Conservation (phyloP, 2,329 filamentous ascomycete genomes). For the Phoma sp. region DNA sequence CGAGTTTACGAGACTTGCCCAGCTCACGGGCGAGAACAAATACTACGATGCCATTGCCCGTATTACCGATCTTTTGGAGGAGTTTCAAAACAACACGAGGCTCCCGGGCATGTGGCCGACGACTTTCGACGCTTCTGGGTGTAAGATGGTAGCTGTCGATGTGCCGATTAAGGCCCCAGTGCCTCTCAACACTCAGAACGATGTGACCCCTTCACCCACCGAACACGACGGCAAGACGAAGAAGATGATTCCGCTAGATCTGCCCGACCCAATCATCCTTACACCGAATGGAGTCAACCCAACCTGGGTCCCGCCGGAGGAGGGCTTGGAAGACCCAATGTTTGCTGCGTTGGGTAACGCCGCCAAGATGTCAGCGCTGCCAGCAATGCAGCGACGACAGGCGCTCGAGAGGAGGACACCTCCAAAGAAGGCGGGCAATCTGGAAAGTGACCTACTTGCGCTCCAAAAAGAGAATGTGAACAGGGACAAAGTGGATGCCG, state of each 20-base stretch:
- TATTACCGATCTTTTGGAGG: conserved; percentile 54
- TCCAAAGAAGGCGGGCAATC: conserved; percentile 10
- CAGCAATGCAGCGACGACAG: conserved; percentile 30
- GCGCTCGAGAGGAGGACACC: conserved; percentile 28
- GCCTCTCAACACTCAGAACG: too few species aligned
- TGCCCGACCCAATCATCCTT: conserved; percentile 41
- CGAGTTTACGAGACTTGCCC: conserved; percentile 58
- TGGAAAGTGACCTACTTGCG: conserved; percentile 11
- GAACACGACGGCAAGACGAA: conserved; percentile 39
- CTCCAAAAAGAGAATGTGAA: conserved; percentile 9
- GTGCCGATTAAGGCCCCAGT: conserved; percentile 34
- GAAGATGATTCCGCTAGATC: conserved; percentile 42
- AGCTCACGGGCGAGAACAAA: conserved; percentile 55
- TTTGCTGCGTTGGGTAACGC: conserved; percentile 14
- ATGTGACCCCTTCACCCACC: conserved; percentile 25
- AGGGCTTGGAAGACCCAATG: conserved; percentile 15
- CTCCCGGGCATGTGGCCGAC: conserved; percentile 60
- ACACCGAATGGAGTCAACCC: conserved; percentile 26
- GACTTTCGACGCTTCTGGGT: conserved; percentile 53
- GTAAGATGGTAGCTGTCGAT: conserved; percentile 38
- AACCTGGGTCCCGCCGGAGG: conserved; percentile 18
- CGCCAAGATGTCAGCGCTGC: conserved; percentile 22
- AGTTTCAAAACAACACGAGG: conserved; percentile 54
- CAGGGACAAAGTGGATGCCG: conserved; percentile 3
- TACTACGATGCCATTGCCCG: conserved; percentile 58